Percentiles rank a stretch among this genome's conserved stretches.
Conservation (phyloP, 2,329 filamentous ascomycete genomes). For the Penicillium griseofulvum region DNA sequence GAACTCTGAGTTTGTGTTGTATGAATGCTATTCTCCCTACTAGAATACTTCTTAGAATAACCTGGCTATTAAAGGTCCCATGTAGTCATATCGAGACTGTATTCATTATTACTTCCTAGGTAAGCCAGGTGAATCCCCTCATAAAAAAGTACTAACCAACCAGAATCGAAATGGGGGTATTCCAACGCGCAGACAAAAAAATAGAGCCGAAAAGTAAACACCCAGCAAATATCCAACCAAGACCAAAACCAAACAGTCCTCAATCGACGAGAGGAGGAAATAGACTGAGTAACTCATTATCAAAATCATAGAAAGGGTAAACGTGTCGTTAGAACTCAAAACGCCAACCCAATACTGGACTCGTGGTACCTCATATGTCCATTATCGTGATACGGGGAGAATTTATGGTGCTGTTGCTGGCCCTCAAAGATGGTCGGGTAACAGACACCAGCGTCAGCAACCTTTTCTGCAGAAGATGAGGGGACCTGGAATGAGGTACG, state of each 20-base stretch:
- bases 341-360: conserved; percentile 33
- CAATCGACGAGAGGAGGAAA: neutral
- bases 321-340: conserved; percentile 16
- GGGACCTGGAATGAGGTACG: conserved; percentile 14
- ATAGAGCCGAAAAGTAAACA: neutral
- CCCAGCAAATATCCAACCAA: neutral
- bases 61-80: neutral
- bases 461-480: conserved; percentile 19
- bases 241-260: neutral
- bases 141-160: neutral
- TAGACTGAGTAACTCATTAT: neutral
- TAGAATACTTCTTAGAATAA: neutral
- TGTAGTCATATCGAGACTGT: neutral
- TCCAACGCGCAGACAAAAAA: neutral
- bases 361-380: conserved; percentile 20
- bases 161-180: conserved; percentile 1
- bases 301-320: neutral
- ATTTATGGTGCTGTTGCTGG: conserved; percentile 17
- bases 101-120: conserved; percentile 1
- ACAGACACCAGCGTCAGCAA: conserved; percentile 15
- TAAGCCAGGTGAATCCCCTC: neutral
- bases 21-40: neutral
- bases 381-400: conserved; percentile 4
- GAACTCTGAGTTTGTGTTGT: neutral
- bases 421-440: conserved; percentile 29